phyloP scores from a whole-genome alignment of 495 filamentous ascomycete genomes.

The Rusavskia elegans region DNA sequence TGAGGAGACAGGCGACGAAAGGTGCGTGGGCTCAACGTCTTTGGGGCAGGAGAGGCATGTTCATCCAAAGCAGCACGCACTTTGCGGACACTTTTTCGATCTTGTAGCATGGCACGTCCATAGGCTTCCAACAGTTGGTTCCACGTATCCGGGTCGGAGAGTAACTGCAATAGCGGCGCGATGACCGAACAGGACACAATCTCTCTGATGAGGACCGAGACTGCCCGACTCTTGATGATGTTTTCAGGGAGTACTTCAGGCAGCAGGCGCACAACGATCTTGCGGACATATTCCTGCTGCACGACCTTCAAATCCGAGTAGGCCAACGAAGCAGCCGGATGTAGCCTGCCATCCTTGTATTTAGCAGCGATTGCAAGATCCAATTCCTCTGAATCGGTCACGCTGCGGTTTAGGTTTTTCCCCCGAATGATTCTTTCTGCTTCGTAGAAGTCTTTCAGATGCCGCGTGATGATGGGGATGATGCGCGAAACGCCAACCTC shows the following conservation, averaged over 20 bases:
- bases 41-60: slow-evolving; percentile 76
- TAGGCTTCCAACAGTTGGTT: slow-evolving; percentile 88
- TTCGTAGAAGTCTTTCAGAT: slow-evolving; percentile 79
- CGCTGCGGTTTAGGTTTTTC: slow-evolving; percentile 65
- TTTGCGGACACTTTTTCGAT: slow-evolving; percentile 88
- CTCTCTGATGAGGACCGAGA: slow-evolving; percentile 67
- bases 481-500: slow-evolving; percentile 66
- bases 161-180: slow-evolving; percentile 49
- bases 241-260: slow-evolving; percentile 57
- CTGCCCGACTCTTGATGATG: slow-evolving; percentile 62
- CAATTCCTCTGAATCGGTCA: slow-evolving; percentile 93
- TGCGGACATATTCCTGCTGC: slow-evolving; percentile 77
- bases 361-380: slow-evolving; percentile 87
- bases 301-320: slow-evolving; percentile 66
- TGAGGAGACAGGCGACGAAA: slow-evolving; percentile 51
- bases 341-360: slow-evolving; percentile 77
- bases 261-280: slow-evolving; percentile 51
- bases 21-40: slow-evolving; percentile 38
- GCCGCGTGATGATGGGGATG: slow-evolving; percentile 77
- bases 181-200: slow-evolving; percentile 65
- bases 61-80: slow-evolving; percentile 87
- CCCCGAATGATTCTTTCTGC: slow-evolving; percentile 81
- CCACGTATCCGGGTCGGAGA: slow-evolving; percentile 90
- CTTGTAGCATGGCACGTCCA: slow-evolving; percentile 75
- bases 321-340: slow-evolving; percentile 70